phyloP scores from a whole-genome alignment of 345 rosid species.

The Euphorbia peplus region DNA sequence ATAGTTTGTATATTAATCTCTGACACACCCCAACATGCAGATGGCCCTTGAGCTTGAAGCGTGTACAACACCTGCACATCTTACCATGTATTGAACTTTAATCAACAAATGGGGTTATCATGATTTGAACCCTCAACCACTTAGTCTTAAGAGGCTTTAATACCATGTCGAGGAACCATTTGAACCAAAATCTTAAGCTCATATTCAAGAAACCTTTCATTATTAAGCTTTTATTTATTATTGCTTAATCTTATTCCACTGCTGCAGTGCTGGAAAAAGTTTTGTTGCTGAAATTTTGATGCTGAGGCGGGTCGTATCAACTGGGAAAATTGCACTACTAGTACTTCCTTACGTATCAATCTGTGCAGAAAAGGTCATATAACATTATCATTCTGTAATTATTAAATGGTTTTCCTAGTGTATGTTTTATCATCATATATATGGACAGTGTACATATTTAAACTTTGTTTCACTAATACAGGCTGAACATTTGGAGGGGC shows the following conservation, averaged over 20 bases:
- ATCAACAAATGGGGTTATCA: no score
- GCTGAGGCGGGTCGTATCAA: slow-evolving; percentile 78
- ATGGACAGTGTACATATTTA: neutral
- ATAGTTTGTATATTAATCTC: no score
- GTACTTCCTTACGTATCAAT: slow-evolving; percentile 98
- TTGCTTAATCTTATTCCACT: slow-evolving; percentile 23
- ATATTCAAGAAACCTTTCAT: no score
- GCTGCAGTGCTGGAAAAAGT: slow-evolving; percentile 91
- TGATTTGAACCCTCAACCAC: no score
- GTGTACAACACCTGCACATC: no score
- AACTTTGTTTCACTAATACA: no score
- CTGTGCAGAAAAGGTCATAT: slow-evolving; percentile 82
- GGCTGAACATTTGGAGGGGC: slow-evolving; percentile 92
- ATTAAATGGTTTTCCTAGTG: slow-evolving; percentile 11
- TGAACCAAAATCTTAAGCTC: no score
- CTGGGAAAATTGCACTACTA: slow-evolving; percentile 81
- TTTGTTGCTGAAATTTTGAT: slow-evolving; percentile 97
- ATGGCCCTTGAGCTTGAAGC: no score
- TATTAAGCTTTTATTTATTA: neutral
- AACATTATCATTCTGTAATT: slow-evolving; percentile 9
- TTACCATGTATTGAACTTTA: no score
- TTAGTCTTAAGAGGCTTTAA: no score
- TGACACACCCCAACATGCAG: no score
- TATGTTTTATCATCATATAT: slow-evolving; percentile 13
- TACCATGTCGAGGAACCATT: no score